Percentiles rank a stretch among this genome's conserved stretches.
These are phyloP conservation scores for Echites panduratus DNA, from an alignment of 257 asterid species.

Conservation along the genomic window DNA sequence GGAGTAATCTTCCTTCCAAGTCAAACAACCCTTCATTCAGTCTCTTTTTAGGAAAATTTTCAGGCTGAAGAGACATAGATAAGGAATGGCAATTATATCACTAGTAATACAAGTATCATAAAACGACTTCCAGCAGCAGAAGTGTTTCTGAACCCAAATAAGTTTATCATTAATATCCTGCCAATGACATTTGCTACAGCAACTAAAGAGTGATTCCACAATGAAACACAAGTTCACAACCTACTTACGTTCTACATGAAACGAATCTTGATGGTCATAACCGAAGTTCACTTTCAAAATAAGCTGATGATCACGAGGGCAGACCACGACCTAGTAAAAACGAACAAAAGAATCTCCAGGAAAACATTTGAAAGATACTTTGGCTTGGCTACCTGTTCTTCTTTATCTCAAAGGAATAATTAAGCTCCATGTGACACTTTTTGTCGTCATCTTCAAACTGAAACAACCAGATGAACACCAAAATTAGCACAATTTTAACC, in stretches of 20 bases:
- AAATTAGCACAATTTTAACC: background rate
- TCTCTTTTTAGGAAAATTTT: background rate
- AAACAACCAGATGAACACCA: constrained; percentile 14
- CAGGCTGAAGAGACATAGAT: background rate
- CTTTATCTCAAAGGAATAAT: constrained; percentile 58
- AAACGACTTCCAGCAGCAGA: too few species aligned
- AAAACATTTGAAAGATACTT: constrained; percentile 8
- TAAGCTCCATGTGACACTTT: constrained; percentile 60
- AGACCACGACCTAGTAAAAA: constrained; percentile 3
- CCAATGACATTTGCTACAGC: too few species aligned
- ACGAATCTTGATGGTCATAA: background rate
- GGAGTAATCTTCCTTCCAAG: too few species aligned
- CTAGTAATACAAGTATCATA: background rate
- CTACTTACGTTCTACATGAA: too few species aligned
- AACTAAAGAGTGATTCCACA: background rate
- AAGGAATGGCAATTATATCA: background rate
- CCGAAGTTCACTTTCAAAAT: constrained; percentile 5
- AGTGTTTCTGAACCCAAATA: too few species aligned
- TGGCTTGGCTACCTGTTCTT: constrained; percentile 29
- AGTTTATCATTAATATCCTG: background rate
- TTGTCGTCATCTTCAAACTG: constrained; percentile 75
- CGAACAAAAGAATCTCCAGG: constrained; percentile 16
- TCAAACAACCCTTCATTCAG: too few species aligned
- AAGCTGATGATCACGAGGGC: background rate
- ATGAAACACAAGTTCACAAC: background rate